These are phyloP conservation scores for Vigna hirtella DNA, from an alignment of 306 rosid species.

Conservation along the genomic window DNA sequence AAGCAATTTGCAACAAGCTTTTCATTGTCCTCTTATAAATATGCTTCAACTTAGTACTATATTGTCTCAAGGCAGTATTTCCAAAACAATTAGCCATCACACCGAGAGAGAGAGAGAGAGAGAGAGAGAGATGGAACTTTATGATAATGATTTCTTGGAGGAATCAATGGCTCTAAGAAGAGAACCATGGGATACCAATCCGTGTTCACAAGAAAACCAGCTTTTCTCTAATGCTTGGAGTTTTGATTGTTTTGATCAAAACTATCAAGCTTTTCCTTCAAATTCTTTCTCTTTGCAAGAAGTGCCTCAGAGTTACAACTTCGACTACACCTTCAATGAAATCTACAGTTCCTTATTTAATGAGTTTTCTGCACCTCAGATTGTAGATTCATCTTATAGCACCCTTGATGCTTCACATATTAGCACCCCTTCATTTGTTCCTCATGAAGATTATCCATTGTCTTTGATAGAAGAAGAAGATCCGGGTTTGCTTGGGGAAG, in stretches of 20 bases:
- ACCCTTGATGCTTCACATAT: constrained; percentile 49
- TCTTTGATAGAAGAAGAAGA: constrained; percentile 66
- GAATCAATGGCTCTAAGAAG: constrained; percentile 64
- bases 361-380: constrained; percentile 54
- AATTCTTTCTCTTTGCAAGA: constrained; percentile 51
- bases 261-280: constrained; percentile 44
- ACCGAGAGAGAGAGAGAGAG: not conserved
- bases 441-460: constrained; percentile 57
- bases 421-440: constrained; percentile 49
- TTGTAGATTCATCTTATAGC: constrained; percentile 49
- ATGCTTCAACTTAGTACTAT: constrained; percentile 50
- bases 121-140: constrained; percentile 60
- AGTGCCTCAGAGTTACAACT: constrained; percentile 50
- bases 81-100: constrained; percentile 52
- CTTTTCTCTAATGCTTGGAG: constrained; percentile 56
- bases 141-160: constrained; percentile 67
- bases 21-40: constrained; percentile 54
- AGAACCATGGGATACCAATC: constrained; percentile 64
- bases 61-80: constrained; percentile 52
- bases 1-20: constrained; percentile 44
- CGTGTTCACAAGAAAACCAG: constrained; percentile 55
- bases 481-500: constrained; percentile 60
- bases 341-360: constrained; percentile 48
- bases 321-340: constrained; percentile 53
- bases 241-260: constrained; percentile 65